Base-by-base conservation (phyloP, 192 early-diverging fungal species). In the Gryganskiella cystojenkinii region DNA sequence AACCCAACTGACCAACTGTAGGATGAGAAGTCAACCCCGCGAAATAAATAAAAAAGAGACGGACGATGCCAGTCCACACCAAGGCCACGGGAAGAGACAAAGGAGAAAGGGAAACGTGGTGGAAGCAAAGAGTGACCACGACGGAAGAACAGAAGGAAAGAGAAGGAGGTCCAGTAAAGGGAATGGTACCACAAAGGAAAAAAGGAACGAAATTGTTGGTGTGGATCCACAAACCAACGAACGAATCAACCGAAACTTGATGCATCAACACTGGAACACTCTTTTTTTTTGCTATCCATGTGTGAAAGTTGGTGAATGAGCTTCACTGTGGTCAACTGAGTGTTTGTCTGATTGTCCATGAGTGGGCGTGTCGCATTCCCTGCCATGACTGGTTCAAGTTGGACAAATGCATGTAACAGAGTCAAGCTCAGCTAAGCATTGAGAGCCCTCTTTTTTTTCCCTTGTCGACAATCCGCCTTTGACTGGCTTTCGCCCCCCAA, bases 1-100 rank as follows among this genome's bases (percentile, higher is more conserved):
- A 61, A 13, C 37, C 67, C 49, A 47, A 53, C 15, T 19, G 17
- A 31, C 42, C 42, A 69, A 69, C 50, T 51, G 56, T 52, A 8
- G 10, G 10, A 15, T 0, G 1, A 25, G 24, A n/a, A 22, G n/a
- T 13, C 35, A 24, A 57, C 67, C 67, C 67, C 67, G 67, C 58
- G 67, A 68, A 67, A 45, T 19, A 45, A 1, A 56, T 35, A 25
- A 52, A 54, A 58, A 40, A 25, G 59, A 31, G 45, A 28, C 10
- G 31, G 10, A n/a, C n/a, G n/a, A 59, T 57, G 37, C 30, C 24
- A 47, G 42, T 59, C 58, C 56, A 58, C 30, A 30, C 65, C 54
- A 67, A 40, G 19, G 20, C 37, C 37, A 40, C n/a, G 33, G 31
- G 20, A 3, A 34, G n/a, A 34, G 28, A 31, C 28, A 31, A 52